Percentiles rank a stretch among this genome's conserved stretches.
phyloP scores from a whole-genome alignment of 2,329 filamentous ascomycete species.

The Cladosporium sp. region DNA sequence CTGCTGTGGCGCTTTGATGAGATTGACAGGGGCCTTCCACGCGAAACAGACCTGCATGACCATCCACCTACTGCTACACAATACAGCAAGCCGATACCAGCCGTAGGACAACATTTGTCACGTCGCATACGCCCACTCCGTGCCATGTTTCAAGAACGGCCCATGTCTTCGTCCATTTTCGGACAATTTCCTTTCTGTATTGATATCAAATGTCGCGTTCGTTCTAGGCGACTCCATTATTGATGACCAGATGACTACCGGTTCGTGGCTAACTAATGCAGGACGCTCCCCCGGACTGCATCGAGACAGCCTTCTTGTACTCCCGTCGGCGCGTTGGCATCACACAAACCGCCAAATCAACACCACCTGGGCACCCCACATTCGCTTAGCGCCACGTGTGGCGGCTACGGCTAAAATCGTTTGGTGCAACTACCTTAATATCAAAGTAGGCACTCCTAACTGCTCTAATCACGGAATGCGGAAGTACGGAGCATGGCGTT shows the following conservation, averaged over 20 bases:
- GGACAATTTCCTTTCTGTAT: not conserved
- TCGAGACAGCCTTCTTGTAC: slow-evolving; percentile 6
- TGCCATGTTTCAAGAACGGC: not conserved
- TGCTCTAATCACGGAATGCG: slow-evolving; percentile 21
- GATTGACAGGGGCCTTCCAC: not conserved
- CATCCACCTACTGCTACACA: not conserved
- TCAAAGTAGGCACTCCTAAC: slow-evolving; percentile 8
- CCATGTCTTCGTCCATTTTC: not conserved
- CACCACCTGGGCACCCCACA: slow-evolving; percentile 7
- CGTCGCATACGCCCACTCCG: not conserved
- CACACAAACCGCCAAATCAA: not conserved
- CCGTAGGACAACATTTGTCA: not conserved
- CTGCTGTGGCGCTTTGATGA: not conserved
- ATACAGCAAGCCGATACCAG: not conserved
- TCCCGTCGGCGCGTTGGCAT: slow-evolving; percentile 12
- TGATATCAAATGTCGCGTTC: not conserved
- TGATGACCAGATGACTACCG: slow-evolving; percentile 12
- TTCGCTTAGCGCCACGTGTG: slow-evolving; percentile 18
- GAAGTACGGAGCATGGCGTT: slow-evolving; percentile 15
- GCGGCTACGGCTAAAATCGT: slow-evolving; percentile 18
- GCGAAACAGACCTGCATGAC: not conserved
- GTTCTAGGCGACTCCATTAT: not conserved
- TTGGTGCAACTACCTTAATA: slow-evolving; percentile 20
- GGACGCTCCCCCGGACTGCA: slow-evolving; percentile 12
- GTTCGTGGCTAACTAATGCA: not conserved